phyloP scores from a whole-genome alignment of 805 yeast genomes.

The Pichia nanzhaoensis region DNA sequence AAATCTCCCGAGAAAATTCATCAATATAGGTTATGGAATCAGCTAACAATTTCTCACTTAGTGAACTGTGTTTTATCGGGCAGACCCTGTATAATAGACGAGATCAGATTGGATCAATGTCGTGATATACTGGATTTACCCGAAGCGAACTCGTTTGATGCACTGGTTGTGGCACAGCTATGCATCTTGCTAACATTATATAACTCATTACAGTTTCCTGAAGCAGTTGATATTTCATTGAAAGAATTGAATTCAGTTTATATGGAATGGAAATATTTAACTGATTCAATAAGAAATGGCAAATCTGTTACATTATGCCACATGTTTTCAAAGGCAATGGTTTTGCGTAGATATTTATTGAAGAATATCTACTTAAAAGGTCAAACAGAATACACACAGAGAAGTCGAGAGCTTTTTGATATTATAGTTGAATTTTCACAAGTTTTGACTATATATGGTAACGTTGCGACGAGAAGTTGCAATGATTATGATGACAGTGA shows the following conservation, averaged over 20 bases:
- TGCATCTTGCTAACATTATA: slow-evolving; percentile 52
- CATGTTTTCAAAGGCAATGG: slow-evolving; percentile 21
- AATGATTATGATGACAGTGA: slow-evolving; percentile 1
- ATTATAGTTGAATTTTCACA: slow-evolving; percentile 1
- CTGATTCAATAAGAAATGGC: slow-evolving; percentile 18
- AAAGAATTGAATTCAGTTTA: slow-evolving; percentile 21
- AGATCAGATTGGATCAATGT: slow-evolving; percentile 50
- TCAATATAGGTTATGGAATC: slow-evolving; percentile 62
- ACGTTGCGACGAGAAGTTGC: too few relatives aligned
- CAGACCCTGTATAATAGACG: slow-evolving; percentile 61
- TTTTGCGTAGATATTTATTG: slow-evolving; percentile 20
- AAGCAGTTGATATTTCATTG: slow-evolving; percentile 18
- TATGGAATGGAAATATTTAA: slow-evolving; percentile 24
- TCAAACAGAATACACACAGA: slow-evolving; percentile 2
- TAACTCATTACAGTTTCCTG: slow-evolving; percentile 44
- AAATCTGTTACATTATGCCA: slow-evolving; percentile 14
- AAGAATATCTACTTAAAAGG: slow-evolving; percentile 8
- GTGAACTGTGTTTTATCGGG: slow-evolving; percentile 59
- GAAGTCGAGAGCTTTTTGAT: slow-evolving; percentile 1
- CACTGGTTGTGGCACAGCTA: slow-evolving; percentile 67
- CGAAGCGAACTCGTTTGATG: slow-evolving; percentile 65
- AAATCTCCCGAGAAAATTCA: slow-evolving; percentile 29
- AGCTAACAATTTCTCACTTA: slow-evolving; percentile 57
- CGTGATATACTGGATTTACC: slow-evolving; percentile 50
- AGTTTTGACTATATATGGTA: neutral